phyloP scores from a whole-genome alignment of 257 asterid genomes.

The Nicotiana attenuata region DNA sequence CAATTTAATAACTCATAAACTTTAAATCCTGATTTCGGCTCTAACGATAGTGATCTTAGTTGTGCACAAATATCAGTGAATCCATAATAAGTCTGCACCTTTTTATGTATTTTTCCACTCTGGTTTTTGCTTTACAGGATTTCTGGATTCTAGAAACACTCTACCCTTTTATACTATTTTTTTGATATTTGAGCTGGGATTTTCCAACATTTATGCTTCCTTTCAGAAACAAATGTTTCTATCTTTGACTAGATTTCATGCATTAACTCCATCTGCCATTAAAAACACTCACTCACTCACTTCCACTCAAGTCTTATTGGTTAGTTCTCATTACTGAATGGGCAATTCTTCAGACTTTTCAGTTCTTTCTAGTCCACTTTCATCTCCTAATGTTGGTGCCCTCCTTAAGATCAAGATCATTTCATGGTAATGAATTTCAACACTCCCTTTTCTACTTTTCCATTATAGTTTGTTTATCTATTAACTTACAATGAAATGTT shows the following conservation, averaged over 20 bases:
- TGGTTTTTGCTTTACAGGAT: conserved; percentile 14
- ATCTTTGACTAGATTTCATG: conserved; percentile 7
- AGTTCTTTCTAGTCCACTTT: conserved; percentile 41
- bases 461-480: background rate
- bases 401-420: conserved; percentile 65
- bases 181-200: conserved; percentile 29
- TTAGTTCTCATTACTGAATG: background rate
- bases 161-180: background rate
- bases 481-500: background rate
- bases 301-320: background rate
- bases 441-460: background rate
- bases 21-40: no score
- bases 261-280: background rate
- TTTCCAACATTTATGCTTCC: conserved; percentile 37
- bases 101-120: background rate
- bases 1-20: no score
- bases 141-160: conserved; percentile 23
- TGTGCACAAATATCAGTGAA: background rate
- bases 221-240: background rate
- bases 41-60: background rate
- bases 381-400: conserved; percentile 61
- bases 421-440: conserved; percentile 39
- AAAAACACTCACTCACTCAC: background rate
- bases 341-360: conserved; percentile 24
- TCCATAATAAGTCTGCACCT: background rate